Evolutionary conservation across 2,329 filamentous ascomycete species (phyloP).

Genomic region (Epichloe baconii): DNA sequence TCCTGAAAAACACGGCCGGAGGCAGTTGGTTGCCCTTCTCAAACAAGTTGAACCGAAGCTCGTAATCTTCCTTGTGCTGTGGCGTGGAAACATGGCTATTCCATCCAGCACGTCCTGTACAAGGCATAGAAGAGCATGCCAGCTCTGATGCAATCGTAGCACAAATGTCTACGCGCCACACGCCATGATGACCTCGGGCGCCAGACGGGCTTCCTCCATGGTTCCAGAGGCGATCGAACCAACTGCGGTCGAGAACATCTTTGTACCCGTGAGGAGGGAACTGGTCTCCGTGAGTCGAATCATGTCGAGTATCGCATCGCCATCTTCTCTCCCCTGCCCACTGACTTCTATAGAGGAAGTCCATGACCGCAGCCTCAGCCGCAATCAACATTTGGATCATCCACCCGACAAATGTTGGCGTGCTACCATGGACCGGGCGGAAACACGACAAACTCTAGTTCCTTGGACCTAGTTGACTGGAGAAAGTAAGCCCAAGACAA

Average conservation of each 20-base stretch:
- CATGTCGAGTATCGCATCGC: constrained; percentile 15
- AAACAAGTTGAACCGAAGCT: constrained; percentile 11
- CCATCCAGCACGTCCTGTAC: constrained; percentile 17
- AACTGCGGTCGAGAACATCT: constrained; percentile 16
- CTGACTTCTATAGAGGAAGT: constrained; percentile 10
- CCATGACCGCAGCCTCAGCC: constrained; percentile 15
- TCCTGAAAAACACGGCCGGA: constrained; percentile 16
- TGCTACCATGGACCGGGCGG: too few relatives aligned
- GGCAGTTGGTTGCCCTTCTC: constrained; percentile 6
- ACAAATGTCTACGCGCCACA: too few relatives aligned
- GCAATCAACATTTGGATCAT: not conserved
- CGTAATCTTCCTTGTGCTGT: constrained; percentile 8
- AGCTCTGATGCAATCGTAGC: too few relatives aligned
- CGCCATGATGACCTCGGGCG: too few relatives aligned
- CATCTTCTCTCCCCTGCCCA: constrained; percentile 11
- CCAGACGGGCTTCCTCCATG: constrained; percentile 20
- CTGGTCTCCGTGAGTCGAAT: constrained; percentile 10
- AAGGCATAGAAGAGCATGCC: constrained; percentile 16
- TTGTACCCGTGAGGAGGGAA: constrained; percentile 16
- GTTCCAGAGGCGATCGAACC: constrained; percentile 22
- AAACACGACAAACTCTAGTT: too few relatives aligned
- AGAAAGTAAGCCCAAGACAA: too few relatives aligned
- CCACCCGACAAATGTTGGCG: not conserved
- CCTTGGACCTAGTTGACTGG: too few relatives aligned
- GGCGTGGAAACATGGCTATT: constrained; percentile 3